These are phyloP conservation scores for Penicillium herquei DNA, from an alignment of 495 filamentous ascomycete genomes.

Conservation along the genomic window DNA sequence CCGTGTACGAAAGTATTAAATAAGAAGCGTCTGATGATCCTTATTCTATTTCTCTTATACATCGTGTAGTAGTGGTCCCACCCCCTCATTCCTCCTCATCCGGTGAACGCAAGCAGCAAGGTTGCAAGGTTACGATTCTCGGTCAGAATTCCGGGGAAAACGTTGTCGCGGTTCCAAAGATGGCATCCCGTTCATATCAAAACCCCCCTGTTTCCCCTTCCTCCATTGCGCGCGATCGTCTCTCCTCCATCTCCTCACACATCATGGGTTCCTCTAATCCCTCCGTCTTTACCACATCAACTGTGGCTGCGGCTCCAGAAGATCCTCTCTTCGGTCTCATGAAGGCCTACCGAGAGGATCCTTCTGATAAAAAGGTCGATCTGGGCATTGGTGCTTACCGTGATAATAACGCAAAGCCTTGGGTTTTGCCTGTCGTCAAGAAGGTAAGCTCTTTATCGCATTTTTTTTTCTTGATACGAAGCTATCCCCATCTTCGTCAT, in stretches of 20 bases:
- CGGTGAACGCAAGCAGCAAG: slow-evolving; percentile 35
- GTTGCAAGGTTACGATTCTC: slow-evolving; percentile 5
- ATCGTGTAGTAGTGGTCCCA: slow-evolving; percentile 1
- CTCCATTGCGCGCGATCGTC: slow-evolving; percentile 33
- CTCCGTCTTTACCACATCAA: slow-evolving; percentile 73
- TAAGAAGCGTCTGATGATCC: no score
- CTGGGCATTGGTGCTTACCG: slow-evolving; percentile 95
- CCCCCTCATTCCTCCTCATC: slow-evolving; percentile 28
- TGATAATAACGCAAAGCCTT: slow-evolving; percentile 95
- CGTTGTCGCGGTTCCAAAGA: neutral
- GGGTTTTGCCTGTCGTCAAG: slow-evolving; percentile 94
- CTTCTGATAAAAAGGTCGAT: slow-evolving; percentile 86
- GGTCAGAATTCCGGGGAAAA: slow-evolving; percentile 26
- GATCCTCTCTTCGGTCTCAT: slow-evolving; percentile 95
- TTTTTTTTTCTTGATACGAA: neutral
- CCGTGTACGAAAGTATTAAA: neutral
- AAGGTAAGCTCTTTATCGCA: slow-evolving; percentile 57
- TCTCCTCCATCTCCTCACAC: slow-evolving; percentile 42
- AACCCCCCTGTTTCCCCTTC: slow-evolving; percentile 21
- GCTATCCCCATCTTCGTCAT: slow-evolving; percentile 8
- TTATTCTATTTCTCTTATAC: no score
- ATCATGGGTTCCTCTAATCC: slow-evolving; percentile 46
- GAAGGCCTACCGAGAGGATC: slow-evolving; percentile 82
- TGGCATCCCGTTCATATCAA: slow-evolving; percentile 16
- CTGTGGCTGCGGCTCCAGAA: slow-evolving; percentile 86